Base-by-base conservation (phyloP, 306 rosid species). In the Fagus crenata region DNA sequence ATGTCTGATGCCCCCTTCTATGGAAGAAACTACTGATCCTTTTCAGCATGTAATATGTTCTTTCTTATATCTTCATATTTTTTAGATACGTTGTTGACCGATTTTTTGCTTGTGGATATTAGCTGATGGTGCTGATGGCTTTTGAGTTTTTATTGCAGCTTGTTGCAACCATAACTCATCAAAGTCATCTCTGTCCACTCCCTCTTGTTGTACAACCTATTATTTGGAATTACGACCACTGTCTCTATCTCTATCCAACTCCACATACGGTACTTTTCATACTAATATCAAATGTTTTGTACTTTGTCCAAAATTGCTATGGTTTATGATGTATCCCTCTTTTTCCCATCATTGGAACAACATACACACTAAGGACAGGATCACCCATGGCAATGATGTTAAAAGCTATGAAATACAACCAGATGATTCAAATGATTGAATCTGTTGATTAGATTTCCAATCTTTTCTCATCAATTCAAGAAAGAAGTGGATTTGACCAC, bases 131-230 rank as follows among this genome's bases (percentile, higher is more conserved):
- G 60, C 82, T 79, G 32, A 75, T 77, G 12, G 7, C 53, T 70
- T 78, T 77, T 49, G 8, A 60, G 72, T 81, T 84, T 78, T 72
- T 70, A 35, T 85, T 84, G 86, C 97, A 95, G 98, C 93, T 92
- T 84, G 96, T 95, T 71, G 98, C 98, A 56, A 92, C 98, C 82
- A 90, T 95, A 81, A 85, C 95, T 73, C 97, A 95, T 78, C 97
- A 95, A 88, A 90, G 97, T 80, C 98, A 95, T 91, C 98, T 92
- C 67, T 92, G 97, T 67, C 97, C 98, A 35, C 93, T 92, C 43
- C 93, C 98, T 75, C 87, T 92, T 69, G 75, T 74, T 41, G 90
- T 87, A 40, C 96, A 92, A 85, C 97, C 96, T 46, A 89, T 95
- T 76, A 82, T 92, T 75, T 95, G 98, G 98, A 95, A 92, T 77